phyloP scores from a whole-genome alignment of 1,139 yeast species.

The Geotrichum bryndzae region DNA sequence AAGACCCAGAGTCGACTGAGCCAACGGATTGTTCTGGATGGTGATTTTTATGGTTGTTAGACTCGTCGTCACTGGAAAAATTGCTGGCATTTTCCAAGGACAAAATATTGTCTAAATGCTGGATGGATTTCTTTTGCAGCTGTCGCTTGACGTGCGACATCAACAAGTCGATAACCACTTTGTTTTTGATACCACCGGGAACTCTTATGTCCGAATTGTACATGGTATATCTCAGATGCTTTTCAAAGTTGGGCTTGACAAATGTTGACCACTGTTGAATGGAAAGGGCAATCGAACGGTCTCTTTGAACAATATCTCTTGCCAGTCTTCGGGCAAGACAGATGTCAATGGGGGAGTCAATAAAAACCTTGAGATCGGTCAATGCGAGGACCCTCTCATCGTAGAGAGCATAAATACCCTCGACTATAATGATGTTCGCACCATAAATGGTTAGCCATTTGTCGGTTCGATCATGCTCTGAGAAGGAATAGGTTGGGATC shows the following conservation, averaged over 20 bases:
- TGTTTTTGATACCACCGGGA: slow-evolving; percentile 83
- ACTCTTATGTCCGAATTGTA: slow-evolving; percentile 75
- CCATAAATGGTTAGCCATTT: slow-evolving; percentile 79
- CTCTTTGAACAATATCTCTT: slow-evolving; percentile 80
- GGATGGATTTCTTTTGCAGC: slow-evolving; percentile 54
- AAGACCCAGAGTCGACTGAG: neutral
- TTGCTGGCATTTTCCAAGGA: slow-evolving; percentile 43
- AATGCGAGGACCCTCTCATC: slow-evolving; percentile 62
- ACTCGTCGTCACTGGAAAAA: neutral
- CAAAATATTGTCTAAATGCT: slow-evolving; percentile 57
- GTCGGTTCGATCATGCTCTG: slow-evolving; percentile 63
- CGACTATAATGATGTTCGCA: slow-evolving; percentile 86
- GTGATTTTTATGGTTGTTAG: neutral
- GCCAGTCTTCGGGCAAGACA: slow-evolving; percentile 84
- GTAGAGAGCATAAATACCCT: slow-evolving; percentile 82
- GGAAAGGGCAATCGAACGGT: slow-evolving; percentile 76
- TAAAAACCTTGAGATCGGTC: slow-evolving; percentile 84
- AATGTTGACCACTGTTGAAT: slow-evolving; percentile 83
- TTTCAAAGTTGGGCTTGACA: slow-evolving; percentile 88
- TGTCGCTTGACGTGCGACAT: slow-evolving; percentile 75
- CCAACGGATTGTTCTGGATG: neutral
- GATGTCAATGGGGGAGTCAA: slow-evolving; percentile 88
- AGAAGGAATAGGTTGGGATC: slow-evolving; percentile 84
- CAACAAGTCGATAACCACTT: slow-evolving; percentile 70
- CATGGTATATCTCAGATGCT: slow-evolving; percentile 72